Percentiles rank a stretch among this genome's conserved stretches.
These are phyloP conservation scores for Chrysochromulina parva DNA, from an alignment of 78 protist species.

Conservation along the genomic window DNA sequence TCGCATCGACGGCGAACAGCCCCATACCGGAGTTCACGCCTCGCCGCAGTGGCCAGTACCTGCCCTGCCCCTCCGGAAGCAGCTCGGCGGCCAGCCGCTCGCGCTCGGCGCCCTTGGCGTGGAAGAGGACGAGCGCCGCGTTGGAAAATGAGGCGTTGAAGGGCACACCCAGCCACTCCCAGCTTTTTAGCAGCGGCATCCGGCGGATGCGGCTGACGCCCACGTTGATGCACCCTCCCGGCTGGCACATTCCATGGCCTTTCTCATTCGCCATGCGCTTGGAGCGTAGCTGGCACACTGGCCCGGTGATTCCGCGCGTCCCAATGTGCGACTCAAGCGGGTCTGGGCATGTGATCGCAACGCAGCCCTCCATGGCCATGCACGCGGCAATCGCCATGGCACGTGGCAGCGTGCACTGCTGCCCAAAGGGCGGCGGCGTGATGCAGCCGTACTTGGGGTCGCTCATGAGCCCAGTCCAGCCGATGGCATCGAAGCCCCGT, in stretches of 20 bases:
- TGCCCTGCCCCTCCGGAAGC: no score
- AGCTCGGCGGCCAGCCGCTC: no score
- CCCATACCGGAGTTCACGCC: no score
- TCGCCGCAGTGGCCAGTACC: no score
- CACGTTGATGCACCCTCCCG: background rate
- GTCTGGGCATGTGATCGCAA: background rate
- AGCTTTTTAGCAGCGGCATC: no score
- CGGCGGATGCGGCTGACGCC: no score
- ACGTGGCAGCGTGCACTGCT: slow-evolving; percentile 13
- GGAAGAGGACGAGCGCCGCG: no score
- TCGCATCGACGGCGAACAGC: no score
- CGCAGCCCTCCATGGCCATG: background rate
- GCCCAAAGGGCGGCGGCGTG: background rate
- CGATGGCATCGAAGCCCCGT: background rate
- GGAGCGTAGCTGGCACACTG: background rate
- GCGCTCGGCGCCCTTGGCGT: no score
- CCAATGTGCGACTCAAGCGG: background rate
- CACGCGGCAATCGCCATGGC: background rate
- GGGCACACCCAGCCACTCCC: no score
- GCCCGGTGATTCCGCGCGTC: background rate
- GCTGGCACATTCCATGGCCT: background rate
- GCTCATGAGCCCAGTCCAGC: background rate
- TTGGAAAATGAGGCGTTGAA: no score
- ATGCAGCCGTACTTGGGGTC: background rate
- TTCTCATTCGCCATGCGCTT: background rate